Conservation (phyloP, 768 basidiomycete genomes). For the Lentinula sp. region DNA sequence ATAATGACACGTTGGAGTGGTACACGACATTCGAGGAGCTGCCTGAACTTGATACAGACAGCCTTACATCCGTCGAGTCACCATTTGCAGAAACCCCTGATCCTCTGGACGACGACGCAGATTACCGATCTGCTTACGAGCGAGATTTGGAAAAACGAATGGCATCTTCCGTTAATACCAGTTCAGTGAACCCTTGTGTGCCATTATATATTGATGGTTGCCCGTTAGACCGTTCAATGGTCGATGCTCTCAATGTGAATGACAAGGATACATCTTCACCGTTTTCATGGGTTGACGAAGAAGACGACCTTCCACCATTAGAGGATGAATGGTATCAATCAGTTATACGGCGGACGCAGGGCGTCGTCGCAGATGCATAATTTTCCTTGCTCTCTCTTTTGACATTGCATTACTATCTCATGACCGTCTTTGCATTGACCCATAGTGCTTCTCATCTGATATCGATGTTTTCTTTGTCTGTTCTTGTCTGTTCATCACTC, state of each 20-base stretch:
- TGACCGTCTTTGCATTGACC: too few relatives aligned
- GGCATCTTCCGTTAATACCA: background rate
- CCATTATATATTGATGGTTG: background rate
- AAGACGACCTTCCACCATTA: conserved; percentile 34
- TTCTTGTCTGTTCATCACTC: background rate
- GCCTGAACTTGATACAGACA: conserved; percentile 2
- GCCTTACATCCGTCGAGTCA: conserved; percentile 3
- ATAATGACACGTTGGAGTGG: background rate
- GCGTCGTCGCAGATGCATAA: background rate
- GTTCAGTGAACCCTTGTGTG: background rate
- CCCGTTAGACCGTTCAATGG: background rate
- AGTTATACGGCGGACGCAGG: conserved; percentile 11
- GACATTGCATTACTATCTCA: background rate
- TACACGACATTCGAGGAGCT: background rate
- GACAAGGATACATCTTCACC: conserved; percentile 3
- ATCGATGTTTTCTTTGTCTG: background rate
- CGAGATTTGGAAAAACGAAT: background rate
- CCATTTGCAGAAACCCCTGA: background rate
- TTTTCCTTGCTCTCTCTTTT: background rate
- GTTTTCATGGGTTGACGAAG: conserved; percentile 23
- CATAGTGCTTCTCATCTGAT: background rate
- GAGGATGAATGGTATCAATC: conserved; percentile 33
- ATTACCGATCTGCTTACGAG: background rate
- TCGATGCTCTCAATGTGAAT: conserved; percentile 6
- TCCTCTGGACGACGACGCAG: background rate